Evolutionary conservation across 2,329 filamentous ascomycete genomes (phyloP), one percentile per base, ranked within the genome.

Genomic region (Fusarium sp.): DNA sequence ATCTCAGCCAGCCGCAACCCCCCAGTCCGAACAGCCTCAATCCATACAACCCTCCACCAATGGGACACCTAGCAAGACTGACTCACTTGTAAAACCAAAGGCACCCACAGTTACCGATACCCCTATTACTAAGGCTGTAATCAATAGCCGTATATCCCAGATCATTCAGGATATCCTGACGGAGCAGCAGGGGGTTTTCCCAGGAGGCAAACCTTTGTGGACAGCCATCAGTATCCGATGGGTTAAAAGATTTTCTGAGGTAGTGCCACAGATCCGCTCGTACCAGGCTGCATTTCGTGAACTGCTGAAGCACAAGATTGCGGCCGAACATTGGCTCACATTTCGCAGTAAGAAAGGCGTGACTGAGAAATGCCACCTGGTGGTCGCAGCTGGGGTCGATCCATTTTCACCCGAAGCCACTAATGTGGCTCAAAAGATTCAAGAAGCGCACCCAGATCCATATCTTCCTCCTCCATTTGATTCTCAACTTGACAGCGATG

Each of bases 121-220:
- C 20, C 57, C 73, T 4, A 38, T 76, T 3, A 62, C 67, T 5
- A 76, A 64, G 37, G 55, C 64, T 12, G 58, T 53, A 11, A 32
- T 72, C 6, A 68, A 59, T n/a, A 69, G 53, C 11, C 71, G 75
- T 13, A 69, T 79, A 13, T 73, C 64, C 23, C 62, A 70, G 26
- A 71, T 79, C 13, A 71, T 82, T 18, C 73, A 77, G 9, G 73
- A 76, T 6, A 67, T 80, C 33, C 70, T 81, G 33, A 69, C 64
- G n/a, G 74, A 78, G 35, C 73, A 78, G 9, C 75, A 78, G 3
- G 87, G 87, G 0, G 84, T 85, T 2, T 85, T 89, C 46, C 85
- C 88, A 3, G 85, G 85, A 18, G 85, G 85, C 27, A 81, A 83
- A 42, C 80, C 85, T 6, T 76, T 89, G 7, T 87, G 85, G 79